Percentiles rank a stretch among this genome's conserved stretches.
Evolutionary conservation across 2,329 filamentous ascomycete species (phyloP).

Genomic region (Fusarium odoratissimum): DNA sequence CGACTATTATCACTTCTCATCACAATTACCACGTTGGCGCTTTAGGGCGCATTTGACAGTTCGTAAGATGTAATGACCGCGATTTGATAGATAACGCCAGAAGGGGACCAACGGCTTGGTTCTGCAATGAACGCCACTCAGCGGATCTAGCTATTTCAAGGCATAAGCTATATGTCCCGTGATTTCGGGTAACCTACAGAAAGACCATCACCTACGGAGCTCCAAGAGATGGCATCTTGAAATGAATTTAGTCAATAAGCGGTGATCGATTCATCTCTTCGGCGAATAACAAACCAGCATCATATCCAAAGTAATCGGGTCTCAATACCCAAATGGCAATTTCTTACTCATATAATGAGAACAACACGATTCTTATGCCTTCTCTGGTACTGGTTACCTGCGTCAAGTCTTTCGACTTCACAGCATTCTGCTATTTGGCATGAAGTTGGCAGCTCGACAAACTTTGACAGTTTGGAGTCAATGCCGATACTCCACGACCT

Average conservation of each 20-base stretch:
- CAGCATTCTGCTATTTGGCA: fast-evolving
- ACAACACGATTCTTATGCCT: background rate
- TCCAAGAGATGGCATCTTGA: fast-evolving
- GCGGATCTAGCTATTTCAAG: background rate
- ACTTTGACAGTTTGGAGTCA: background rate
- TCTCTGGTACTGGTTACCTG: fast-evolving
- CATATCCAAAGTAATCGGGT: fast-evolving
- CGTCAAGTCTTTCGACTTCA: fast-evolving
- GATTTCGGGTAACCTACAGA: background rate
- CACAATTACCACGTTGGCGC: background rate
- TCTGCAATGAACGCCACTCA: background rate
- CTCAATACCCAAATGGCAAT: too few relatives aligned
- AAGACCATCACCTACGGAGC: fast-evolving
- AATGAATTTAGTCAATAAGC: background rate
- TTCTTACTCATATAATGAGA: background rate
- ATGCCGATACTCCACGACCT: fast-evolving
- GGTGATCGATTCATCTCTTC: background rate
- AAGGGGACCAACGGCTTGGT: background rate
- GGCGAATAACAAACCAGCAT: background rate
- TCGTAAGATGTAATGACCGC: background rate
- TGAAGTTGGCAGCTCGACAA: background rate
- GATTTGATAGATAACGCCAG: background rate
- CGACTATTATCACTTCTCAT: background rate
- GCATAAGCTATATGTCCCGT: background rate
- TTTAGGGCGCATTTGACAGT: background rate